Percentiles rank a stretch among this genome's conserved stretches.
These are phyloP conservation scores for Strobilomyces echinocephalus DNA, from an alignment of 768 basidiomycete species.

Conservation along the genomic window DNA sequence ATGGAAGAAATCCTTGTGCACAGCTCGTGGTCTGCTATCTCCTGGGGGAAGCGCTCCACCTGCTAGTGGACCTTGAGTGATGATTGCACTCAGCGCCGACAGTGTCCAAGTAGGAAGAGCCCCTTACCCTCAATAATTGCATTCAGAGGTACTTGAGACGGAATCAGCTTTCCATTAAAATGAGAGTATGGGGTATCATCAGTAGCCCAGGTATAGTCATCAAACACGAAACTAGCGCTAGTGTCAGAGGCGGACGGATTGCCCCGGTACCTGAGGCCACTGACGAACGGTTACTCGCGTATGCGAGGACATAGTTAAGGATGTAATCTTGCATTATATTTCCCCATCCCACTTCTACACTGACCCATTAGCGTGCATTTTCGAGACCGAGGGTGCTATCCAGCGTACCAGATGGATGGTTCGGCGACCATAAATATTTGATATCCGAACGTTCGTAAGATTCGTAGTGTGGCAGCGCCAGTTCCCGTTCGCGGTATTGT, in stretches of 20 bases:
- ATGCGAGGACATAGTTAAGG: constrained; percentile 32
- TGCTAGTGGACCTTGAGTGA: constrained; percentile 32
- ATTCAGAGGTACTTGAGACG: constrained; percentile 35
- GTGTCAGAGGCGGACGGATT: neutral
- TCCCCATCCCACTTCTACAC: constrained; percentile 35
- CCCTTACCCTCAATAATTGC: constrained; percentile 32
- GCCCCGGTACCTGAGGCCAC: constrained; percentile 3
- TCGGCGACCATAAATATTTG: constrained; percentile 44
- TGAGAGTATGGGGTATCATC: constrained; percentile 32
- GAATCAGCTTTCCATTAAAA: constrained; percentile 31
- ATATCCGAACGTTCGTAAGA: constrained; percentile 29
- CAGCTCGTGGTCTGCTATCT: constrained; percentile 29
- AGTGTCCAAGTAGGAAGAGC: neutral
- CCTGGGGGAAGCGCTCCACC: constrained; percentile 33
- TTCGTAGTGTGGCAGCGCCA: constrained; percentile 38
- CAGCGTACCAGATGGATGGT: constrained; percentile 32
- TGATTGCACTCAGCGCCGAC: neutral
- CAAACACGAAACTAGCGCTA: constrained; percentile 33
- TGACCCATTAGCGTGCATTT: neutral
- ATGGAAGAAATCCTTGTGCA: constrained; percentile 34
- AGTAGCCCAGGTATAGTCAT: constrained; percentile 39
- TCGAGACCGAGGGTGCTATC: neutral
- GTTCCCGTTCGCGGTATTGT: constrained; percentile 34
- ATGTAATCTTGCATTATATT: constrained; percentile 38
- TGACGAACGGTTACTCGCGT: constrained; percentile 32